phyloP scores from a whole-genome alignment of 2,329 filamentous ascomycete species.

The Ophiostoma australiae region DNA sequence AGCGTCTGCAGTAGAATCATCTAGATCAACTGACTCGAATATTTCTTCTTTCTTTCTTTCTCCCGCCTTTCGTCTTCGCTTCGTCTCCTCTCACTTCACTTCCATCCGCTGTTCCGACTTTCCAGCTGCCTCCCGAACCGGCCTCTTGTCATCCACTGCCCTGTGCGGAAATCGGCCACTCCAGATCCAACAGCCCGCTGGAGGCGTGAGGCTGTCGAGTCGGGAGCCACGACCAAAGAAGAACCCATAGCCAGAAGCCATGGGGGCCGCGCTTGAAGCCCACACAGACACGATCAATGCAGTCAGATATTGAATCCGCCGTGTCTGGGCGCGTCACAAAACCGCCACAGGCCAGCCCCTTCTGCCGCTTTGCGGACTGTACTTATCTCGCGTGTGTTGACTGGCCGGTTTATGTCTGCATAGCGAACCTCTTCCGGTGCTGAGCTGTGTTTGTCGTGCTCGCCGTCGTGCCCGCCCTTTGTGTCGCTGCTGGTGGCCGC shows the following conservation, averaged over 20 bases:
- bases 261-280: neutral
- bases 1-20: neutral
- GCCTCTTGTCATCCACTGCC: neutral
- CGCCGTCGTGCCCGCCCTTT: conserved; percentile 35
- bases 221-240: neutral
- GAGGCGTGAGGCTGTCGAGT: neutral
- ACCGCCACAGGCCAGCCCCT: conserved; percentile 70
- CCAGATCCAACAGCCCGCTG: neutral
- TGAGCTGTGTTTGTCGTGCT: conserved; percentile 33
- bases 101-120: too few relatives aligned
- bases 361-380: conserved; percentile 63
- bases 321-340: conserved; percentile 59
- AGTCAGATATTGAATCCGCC: conserved; percentile 48
- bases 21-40: neutral
- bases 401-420: conserved; percentile 70
- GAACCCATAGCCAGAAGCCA: neutral
- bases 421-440: conserved; percentile 50
- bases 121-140: neutral
- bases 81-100: neutral
- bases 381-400: conserved; percentile 60
- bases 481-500: neutral
- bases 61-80: neutral
- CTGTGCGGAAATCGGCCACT: neutral
- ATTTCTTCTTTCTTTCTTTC: neutral
- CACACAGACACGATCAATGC: neutral